A percentile compares a stretch with the other conserved stretches of the same genome.
phyloP scores from a whole-genome alignment of 148 eudicot species.

The Camellia lanceoleosa region DNA sequence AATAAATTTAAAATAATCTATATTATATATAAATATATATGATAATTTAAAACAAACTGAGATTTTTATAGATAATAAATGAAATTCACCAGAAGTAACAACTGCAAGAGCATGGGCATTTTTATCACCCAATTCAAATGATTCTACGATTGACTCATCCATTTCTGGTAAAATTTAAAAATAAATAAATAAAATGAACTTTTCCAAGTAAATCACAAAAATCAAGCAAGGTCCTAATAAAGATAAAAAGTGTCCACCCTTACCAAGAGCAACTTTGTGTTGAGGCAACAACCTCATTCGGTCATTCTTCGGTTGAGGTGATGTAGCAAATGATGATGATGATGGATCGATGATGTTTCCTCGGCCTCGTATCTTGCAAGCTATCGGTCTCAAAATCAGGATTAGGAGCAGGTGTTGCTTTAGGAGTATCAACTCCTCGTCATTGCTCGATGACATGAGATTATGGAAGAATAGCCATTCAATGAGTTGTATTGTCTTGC shows the following conservation, averaged over 20 bases:
- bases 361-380: not conserved
- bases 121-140: constrained; percentile 14
- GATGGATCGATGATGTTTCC: constrained; percentile 5
- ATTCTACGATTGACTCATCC: constrained; percentile 21
- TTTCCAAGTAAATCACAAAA: not conserved
- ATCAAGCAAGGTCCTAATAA: not conserved
- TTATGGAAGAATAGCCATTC: not conserved
- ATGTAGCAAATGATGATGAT: not conserved
- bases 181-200: not conserved
- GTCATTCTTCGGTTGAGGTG: not conserved
- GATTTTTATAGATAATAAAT: not conserved
- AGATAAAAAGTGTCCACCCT: not conserved
- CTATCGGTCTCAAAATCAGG: constrained; percentile 11
- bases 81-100: constrained; percentile 20
- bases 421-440: constrained; percentile 1
- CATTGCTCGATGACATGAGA: constrained; percentile 17
- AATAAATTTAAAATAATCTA: not conserved
- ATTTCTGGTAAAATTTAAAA: constrained; percentile 17
- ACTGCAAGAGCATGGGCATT: constrained; percentile 6
- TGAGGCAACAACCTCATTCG: not conserved
- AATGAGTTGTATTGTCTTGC: not conserved
- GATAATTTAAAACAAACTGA: not conserved
- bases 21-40: not conserved
- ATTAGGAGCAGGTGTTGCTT: constrained; percentile 8
- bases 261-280: constrained; percentile 24